Evolutionary conservation across 225 moss, liverwort and hornwort genomes (phyloP).

Genomic region (Asterella californica): DNA sequence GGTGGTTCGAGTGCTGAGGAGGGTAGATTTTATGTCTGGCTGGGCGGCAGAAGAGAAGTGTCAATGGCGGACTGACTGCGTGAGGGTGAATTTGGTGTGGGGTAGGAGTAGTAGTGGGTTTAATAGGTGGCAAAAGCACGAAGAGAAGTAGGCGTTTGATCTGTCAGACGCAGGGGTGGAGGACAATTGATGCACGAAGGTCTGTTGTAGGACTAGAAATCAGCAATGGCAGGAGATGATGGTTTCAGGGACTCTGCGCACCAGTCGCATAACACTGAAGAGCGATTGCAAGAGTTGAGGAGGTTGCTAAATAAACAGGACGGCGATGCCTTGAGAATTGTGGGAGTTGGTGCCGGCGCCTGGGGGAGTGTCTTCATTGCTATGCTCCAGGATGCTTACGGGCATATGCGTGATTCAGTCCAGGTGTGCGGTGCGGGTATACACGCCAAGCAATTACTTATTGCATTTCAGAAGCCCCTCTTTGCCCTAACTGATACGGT

Average conservation of each 20-base stretch:
- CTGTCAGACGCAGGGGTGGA: background rate
- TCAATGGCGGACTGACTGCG: background rate
- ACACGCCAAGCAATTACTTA: background rate
- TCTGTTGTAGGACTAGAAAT: background rate
- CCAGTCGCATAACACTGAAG: conserved; percentile 13
- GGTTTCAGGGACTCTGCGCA: conserved; percentile 4
- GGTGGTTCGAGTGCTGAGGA: background rate
- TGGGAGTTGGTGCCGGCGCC: conserved; percentile 89
- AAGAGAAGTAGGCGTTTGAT: background rate
- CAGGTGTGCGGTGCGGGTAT: conserved; percentile 46
- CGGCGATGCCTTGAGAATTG: conserved; percentile 75
- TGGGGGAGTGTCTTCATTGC: conserved; percentile 99
- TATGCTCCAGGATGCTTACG: conserved; percentile 90
- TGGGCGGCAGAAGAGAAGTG: background rate
- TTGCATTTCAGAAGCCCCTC: background rate
- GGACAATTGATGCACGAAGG: conserved; percentile 14
- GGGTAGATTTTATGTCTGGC: background rate
- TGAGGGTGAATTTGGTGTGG: conserved; percentile 11
- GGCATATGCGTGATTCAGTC: conserved; percentile 64
- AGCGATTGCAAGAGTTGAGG: conserved; percentile 61
- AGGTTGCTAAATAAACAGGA: conserved; percentile 70
- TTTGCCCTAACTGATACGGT: conserved; percentile 20
- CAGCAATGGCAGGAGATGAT: conserved; percentile 25
- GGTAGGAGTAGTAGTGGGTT: background rate
- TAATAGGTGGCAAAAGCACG: background rate